Evolutionary conservation across 257 asterid species (phyloP).

Genomic region (Petunia secreta): DNA sequence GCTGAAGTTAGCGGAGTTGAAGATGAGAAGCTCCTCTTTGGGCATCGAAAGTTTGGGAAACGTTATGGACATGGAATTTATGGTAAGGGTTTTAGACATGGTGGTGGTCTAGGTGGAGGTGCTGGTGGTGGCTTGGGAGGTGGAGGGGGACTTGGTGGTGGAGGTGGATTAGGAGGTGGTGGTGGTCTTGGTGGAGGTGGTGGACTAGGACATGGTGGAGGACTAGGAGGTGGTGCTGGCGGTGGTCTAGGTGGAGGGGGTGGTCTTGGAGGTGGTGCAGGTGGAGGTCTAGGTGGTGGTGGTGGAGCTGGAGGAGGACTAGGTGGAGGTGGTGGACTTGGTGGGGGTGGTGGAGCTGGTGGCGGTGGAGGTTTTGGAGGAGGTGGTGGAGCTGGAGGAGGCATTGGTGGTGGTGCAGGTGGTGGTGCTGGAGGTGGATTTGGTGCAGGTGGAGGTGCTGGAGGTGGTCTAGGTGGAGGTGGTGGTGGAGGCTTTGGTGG

Average conservation of each 20-base stretch:
- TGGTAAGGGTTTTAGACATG: neutral
- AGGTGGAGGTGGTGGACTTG: constrained; percentile 13
- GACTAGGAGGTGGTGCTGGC: constrained; percentile 8
- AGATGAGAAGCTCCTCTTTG: constrained; percentile 14
- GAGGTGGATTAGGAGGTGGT: constrained; percentile 21
- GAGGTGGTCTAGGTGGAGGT: constrained; percentile 24
- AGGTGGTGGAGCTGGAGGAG: constrained; percentile 22
- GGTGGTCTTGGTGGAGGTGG: neutral
- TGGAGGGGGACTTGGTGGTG: constrained; percentile 4
- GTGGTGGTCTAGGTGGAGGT: neutral
- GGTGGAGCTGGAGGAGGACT: neutral
- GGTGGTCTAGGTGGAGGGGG: neutral
- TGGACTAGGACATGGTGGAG: neutral
- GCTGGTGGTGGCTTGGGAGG: neutral
- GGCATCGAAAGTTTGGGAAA: neutral
- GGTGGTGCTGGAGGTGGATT: constrained; percentile 26
- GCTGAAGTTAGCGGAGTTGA: constrained; percentile 18
- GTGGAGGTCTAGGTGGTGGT: neutral
- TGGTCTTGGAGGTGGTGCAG: neutral
- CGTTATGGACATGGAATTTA: neutral
- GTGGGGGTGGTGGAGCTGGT: constrained; percentile 19
- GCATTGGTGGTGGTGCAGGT: constrained; percentile 16
- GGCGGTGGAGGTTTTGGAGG: constrained; percentile 10
- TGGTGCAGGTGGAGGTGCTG: constrained; percentile 15
- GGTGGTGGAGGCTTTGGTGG: constrained; percentile 26